Conservation (phyloP, 176 grass and related monocot genomes). For the Avena atlantica region DNA sequence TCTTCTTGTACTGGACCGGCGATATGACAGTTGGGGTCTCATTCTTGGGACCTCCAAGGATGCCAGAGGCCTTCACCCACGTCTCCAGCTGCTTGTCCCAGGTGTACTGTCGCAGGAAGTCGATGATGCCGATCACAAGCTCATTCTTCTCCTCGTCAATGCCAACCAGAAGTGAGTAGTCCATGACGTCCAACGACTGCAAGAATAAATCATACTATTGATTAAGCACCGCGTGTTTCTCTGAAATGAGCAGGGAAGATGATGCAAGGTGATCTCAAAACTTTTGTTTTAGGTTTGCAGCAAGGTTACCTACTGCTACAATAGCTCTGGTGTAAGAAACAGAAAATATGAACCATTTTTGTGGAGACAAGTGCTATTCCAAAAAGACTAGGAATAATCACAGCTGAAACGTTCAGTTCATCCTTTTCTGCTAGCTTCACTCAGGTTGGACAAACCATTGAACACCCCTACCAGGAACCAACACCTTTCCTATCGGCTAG, state of each 20-base stretch:
- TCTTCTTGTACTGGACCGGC: conserved; percentile 83
- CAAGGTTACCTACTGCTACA: not conserved
- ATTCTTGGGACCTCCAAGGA: conserved; percentile 83
- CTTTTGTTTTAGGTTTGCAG: conserved; percentile 16
- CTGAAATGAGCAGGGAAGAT: conserved; percentile 3
- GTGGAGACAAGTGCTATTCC: not conserved
- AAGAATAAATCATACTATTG: conserved; percentile 19
- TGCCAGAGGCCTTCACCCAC: conserved; percentile 92
- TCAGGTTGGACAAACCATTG: not conserved
- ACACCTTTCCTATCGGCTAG: not conserved
- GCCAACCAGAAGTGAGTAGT: conserved; percentile 85
- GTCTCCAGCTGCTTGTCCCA: conserved; percentile 98
- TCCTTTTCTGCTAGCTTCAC: not conserved
- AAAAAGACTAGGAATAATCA: conserved; percentile 15
- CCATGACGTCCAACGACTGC: conserved; percentile 86
- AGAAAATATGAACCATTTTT: not conserved
- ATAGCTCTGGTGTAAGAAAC: not conserved
- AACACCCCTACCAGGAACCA: not conserved
- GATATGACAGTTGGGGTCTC: conserved; percentile 80
- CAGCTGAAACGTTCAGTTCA: not conserved
- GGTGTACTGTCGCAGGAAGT: conserved; percentile 90
- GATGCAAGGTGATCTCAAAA: conserved; percentile 3
- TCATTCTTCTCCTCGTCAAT: conserved; percentile 75
- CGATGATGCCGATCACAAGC: conserved; percentile 89
- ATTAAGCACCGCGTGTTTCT: not conserved